Evolutionary conservation across 768 basidiomycete genomes (phyloP), one percentile per base, ranked within the genome.

Genomic region (Lactarius vividus): DNA sequence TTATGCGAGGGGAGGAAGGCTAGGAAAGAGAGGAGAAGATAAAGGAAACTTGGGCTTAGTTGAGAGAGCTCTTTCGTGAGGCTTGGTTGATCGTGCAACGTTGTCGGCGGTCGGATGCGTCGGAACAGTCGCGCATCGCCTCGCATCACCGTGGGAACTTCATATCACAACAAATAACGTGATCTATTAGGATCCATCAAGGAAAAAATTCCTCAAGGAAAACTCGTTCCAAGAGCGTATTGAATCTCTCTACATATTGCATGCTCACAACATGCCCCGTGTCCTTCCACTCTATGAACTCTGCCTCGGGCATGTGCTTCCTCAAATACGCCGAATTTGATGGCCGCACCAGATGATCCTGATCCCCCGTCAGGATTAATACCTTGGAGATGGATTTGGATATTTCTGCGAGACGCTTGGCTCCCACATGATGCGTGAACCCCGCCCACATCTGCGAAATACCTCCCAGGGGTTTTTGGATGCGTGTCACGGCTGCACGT

Each of bases 371-470:
- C n/a, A 91, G 71, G 60, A 84, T 86, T 35, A 81, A 70, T 9
- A 91, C 80, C 72, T 90, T 91, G 13, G 89, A 87, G 26, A 92
- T 82, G 4, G 78, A 76, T 0, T 74, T 72, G 0, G 85, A 83
- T 54, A 81, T 78, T 35, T 65, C 57, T 2, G 61, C 67, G 15
- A 80, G 72, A 2, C 74, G 73, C 2, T 71, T 72, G 0, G 76
- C 70, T 4, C 71, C 68, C 53, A 91, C 85, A 60, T 81, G 72
- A 72, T 93, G 91, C 0, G 86, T 88, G 1, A 89, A 68, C 0
- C 72, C 86, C 1, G 92, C 89, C 16, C 77, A 79, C 84, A 89
- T 86, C 74, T 94, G 93, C 13, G 88, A 91, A 18, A 94, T 63
- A 31, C 83, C 76, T 0, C 92, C 92, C 20, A 83, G 65, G 59